Base-by-base conservation (phyloP, 805 yeast species). In the Debaryomyces tyrocola region DNA sequence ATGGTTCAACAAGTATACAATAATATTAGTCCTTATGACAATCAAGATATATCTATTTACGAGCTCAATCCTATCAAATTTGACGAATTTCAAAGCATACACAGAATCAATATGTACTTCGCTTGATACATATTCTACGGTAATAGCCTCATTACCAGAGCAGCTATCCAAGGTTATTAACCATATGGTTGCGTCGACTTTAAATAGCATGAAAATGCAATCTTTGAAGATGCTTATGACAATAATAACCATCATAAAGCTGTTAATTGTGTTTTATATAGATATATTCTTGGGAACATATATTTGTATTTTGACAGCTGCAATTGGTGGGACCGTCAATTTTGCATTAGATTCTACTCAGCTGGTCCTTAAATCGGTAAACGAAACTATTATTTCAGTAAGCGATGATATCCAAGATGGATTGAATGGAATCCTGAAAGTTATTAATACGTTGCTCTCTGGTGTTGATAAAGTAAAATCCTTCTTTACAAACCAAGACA, bases 251-350 rank as follows among this genome's bases (percentile, higher is more conserved):
- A 85, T 82, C 0, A 67, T 84, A 6, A 84, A 87, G 54, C 73
- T 75, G 36, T 51, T 90, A 35, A 60, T 88, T 0, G 58, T 80
- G 4, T 88, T 92, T 58, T 69, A 81, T 6, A 67, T 92, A 7
- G 90, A 90, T 28, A 56, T 92, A 52, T 79, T 86, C 40, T 63
- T 90, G 2, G 98, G 97, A 0, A 94, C 98, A 0, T 89, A 88
- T 64, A 84, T 86, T 0, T 94, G 99, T 63, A 70, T 94, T 11
- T 62, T 90, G 11, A 80, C 87, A 0, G 84, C 94, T 4, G 80
- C 90, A 0, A 72, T 91, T 6, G 84, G 81, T 56, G 88, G 91
- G 3, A 77, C 87, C 0, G 85, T 84, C 1, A 82, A 81, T 53
- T 80, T 83, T 27, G 95, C 95, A 0, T 62, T 87, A 1, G 85